Evolutionary conservation across 2,329 filamentous ascomycete species (phyloP), one percentile per base, ranked within the genome.

Genomic region (Colletotrichum cordylinicola): DNA sequence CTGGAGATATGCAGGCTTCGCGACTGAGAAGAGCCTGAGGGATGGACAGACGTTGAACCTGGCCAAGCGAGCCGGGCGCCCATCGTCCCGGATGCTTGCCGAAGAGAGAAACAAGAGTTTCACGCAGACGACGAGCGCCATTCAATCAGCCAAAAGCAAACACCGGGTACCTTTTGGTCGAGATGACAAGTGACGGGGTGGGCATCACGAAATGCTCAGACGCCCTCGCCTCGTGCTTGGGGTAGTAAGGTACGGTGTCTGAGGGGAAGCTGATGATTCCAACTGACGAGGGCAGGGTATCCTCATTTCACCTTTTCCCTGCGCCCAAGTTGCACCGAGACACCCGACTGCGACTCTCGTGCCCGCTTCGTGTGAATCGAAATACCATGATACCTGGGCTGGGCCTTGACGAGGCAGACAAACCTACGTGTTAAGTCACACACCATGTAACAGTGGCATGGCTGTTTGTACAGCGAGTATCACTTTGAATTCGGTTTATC

Each of bases 261-360:
- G 43, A 48, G 43, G 10, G 43, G 43, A 37, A 31, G 24, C 29
- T 35, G 24, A 35, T 21, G 35, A 18, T 24, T 33, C n/a, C 18
- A 31, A 31, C 64, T 48, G 43, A 48, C 43, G 43, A 39, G 27
- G 52, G 31, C 43, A 68, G 52, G 52, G 31, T 35, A 68, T 61
- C n/a, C 52, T 58, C 37, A 67, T 62, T 15, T 33, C 21, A n/a
- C 39, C 27, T 21, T 35, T 69, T 56, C 56, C 66, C 48, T 61
- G 68, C 60, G 31, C 71, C 31, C 35, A 56, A 75, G 67, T 75
- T 61, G 68, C 61, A 75, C 72, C 61, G 60, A 75, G 61, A 72
- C 72, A 71, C 61, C 72, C 68, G 62, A 39, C 68, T 75, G 72
- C 68, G 52, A 72, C 61, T 61, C 31, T 62, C 62, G 62, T 72